phyloP scores from a whole-genome alignment of 306 rosid species.

The Lathyrus tuberosus region DNA sequence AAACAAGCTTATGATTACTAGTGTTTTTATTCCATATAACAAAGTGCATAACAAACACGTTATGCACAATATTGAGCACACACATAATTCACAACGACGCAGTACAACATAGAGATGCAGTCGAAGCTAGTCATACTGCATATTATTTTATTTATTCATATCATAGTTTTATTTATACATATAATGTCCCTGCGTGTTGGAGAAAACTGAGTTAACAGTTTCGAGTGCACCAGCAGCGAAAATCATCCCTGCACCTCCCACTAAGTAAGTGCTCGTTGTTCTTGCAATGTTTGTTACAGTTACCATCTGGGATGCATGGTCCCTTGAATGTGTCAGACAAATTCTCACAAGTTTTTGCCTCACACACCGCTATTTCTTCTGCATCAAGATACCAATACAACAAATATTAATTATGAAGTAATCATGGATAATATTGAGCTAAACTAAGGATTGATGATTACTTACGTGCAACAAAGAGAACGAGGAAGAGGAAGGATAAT shows the following conservation, averaged over 20 bases:
- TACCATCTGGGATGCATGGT: background rate
- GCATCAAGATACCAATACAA: background rate
- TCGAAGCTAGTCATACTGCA: background rate
- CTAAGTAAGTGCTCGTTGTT: background rate
- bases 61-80: conserved; percentile 3
- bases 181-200: background rate
- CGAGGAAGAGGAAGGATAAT: conserved; percentile 38
- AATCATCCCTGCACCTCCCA: conserved; percentile 13
- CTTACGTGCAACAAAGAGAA: conserved; percentile 41
- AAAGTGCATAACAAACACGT: background rate
- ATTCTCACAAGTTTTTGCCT: conserved; percentile 3
- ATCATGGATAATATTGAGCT: too few relatives aligned
- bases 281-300: background rate
- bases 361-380: conserved; percentile 23
- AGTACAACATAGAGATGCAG: background rate
- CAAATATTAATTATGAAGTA: too few relatives aligned
- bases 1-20: background rate
- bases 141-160: background rate
- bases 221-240: conserved; percentile 20
- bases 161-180: background rate
- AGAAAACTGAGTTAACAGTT: background rate
- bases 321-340: conserved; percentile 1
- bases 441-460: background rate
- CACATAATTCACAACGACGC: background rate
- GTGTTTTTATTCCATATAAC: background rate